A percentile compares a stretch with the other conserved stretches of the same genome.
Conservation (phyloP, 106 monocot species). For the Allium sativum region DNA sequence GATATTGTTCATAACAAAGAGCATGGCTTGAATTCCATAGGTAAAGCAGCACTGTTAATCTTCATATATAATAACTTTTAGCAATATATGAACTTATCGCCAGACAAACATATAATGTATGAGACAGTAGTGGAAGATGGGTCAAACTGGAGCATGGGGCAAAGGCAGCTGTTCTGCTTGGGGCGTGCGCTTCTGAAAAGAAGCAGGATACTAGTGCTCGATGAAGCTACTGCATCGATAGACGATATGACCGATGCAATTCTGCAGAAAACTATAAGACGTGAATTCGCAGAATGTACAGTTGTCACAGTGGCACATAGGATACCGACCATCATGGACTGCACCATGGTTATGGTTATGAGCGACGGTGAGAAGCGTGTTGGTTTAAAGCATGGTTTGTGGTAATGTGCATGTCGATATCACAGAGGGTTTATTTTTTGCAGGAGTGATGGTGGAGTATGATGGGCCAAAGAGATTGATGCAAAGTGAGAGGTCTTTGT, state of each 20-base stretch:
- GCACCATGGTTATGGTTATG: conserved; percentile 77
- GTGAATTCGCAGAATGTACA: conserved; percentile 68
- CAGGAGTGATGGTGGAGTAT: conserved; percentile 43
- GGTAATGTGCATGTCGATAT: no score
- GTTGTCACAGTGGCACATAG: conserved; percentile 97
- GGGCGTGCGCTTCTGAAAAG: conserved; percentile 72
- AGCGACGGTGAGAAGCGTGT: conserved; percentile 52
- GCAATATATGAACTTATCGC: no score
- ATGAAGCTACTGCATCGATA: conserved; percentile 96
- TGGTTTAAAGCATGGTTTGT: no score
- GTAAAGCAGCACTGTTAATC: conserved; percentile 18
- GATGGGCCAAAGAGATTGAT: conserved; percentile 30
- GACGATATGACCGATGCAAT: conserved; percentile 84
- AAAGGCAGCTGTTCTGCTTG: conserved; percentile 84
- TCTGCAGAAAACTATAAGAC: conserved; percentile 82
- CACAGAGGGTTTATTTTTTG: neutral
- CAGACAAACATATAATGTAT: neutral
- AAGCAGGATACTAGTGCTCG: conserved; percentile 74
- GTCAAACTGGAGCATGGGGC: conserved; percentile 96
- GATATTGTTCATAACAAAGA: conserved; percentile 72
- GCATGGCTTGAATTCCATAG: conserved; percentile 59
- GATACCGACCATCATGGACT: conserved; percentile 94
- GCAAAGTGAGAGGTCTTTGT: conserved; percentile 28
- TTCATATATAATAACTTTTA: no score
- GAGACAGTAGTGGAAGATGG: conserved; percentile 71